Conservation (phyloP, 2,329 filamentous ascomycete genomes). For the Clonostachys byssicola region DNA sequence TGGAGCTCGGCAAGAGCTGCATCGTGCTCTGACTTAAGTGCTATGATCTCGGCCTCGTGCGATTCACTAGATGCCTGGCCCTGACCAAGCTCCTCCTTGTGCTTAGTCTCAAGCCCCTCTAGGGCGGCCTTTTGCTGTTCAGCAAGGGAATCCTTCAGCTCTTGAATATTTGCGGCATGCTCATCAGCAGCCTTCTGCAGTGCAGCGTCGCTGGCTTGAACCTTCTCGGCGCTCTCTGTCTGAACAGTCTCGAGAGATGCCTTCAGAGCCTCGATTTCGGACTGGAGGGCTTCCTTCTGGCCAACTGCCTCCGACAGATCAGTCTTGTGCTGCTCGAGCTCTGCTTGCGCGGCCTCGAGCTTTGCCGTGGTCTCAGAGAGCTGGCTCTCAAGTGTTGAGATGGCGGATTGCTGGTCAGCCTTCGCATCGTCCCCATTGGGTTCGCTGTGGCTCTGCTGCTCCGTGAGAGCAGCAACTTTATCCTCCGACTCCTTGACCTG, state of each 20-base stretch:
- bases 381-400: conserved; percentile 40
- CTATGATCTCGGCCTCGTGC: conserved; percentile 43
- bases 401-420: conserved; percentile 41
- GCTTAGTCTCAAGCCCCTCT: conserved; percentile 46
- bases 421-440: conserved; percentile 35
- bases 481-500: conserved; percentile 52
- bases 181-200: conserved; percentile 35
- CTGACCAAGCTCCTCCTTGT: conserved; percentile 44
- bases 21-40: conserved; percentile 47
- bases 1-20: conserved; percentile 42
- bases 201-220: conserved; percentile 22
- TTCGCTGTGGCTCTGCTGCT: conserved; percentile 39
- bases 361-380: conserved; percentile 45
- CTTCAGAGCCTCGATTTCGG: conserved; percentile 43
- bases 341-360: conserved; percentile 43
- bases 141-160: conserved; percentile 41
- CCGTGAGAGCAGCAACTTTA: conserved; percentile 49
- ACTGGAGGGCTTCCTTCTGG: conserved; percentile 42
- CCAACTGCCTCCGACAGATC: conserved; percentile 42
- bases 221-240: conserved; percentile 24
- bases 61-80: conserved; percentile 36
- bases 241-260: conserved; percentile 40
- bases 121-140: conserved; percentile 45
- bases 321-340: conserved; percentile 44
- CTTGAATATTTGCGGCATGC: conserved; percentile 43